These are phyloP conservation scores for Castanea crenata DNA, from an alignment of 306 rosid species.

Conservation along the genomic window DNA sequence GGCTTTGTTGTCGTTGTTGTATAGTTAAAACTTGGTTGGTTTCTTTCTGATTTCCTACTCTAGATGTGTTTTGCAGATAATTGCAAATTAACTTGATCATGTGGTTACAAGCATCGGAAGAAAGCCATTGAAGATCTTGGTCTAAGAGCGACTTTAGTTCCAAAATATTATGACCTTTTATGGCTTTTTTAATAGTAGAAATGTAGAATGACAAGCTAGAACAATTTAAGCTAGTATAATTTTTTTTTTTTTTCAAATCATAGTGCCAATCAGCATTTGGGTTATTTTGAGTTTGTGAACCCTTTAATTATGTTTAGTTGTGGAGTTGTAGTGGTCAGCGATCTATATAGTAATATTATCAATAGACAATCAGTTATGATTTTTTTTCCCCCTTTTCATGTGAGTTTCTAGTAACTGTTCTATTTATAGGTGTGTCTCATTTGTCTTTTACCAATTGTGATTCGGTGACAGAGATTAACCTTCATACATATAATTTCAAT, in stretches of 20 bases:
- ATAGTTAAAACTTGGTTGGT: no score
- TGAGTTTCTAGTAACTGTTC: no score
- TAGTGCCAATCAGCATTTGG: not conserved
- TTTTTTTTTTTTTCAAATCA: not conserved
- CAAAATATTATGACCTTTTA: not conserved
- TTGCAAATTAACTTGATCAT: not conserved
- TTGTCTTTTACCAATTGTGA: not conserved
- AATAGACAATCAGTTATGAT: no score
- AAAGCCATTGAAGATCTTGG: slow-evolving; percentile 73
- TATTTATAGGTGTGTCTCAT: not conserved
- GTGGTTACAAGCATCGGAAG: slow-evolving; percentile 69
- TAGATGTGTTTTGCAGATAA: no score
- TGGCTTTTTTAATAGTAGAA: not conserved
- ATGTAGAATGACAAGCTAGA: not conserved
- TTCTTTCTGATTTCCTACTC: no score
- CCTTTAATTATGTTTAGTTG: not conserved
- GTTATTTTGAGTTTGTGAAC: not conserved
- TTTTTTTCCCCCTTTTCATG: no score
- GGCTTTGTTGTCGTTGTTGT: no score
- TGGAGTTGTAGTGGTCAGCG: no score
- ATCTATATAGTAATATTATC: no score
- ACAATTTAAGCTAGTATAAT: not conserved
- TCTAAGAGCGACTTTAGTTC: slow-evolving; percentile 36
- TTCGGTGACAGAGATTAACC: not conserved
- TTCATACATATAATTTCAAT: not conserved